Evolutionary conservation across 1,284 basidiomycete species (phyloP), one percentile per base, ranked within the genome.

Genomic region (Papiliotrema flavescens): DNA sequence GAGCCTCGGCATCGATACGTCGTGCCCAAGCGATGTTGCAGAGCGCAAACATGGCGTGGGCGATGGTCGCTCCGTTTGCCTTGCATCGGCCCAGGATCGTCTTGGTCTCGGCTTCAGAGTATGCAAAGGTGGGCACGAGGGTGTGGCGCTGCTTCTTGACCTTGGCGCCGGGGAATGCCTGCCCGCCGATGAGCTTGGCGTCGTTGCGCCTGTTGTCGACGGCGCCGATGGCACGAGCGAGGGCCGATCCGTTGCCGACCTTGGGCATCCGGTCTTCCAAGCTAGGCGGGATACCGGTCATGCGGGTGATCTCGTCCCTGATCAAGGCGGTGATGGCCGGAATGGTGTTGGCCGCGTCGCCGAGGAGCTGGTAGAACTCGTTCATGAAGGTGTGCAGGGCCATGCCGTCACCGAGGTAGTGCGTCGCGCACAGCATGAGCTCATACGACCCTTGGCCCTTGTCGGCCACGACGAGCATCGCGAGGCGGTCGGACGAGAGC

Each of bases 11-110:
- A 28, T n/a, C 28, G 34, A 76, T 76, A 40, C 80, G 79, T 59
- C 79, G 79, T 14, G 80, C 81, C 87, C 85, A 89, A 1, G 87
- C 87, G 44, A 88, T 66, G 61, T 86, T 88, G 66, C 84, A 86
- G 15, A 89, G 76, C 2, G 87, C 85, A 65, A 90, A 89, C 39
- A 89, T 75, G 17, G 84, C 85, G 51, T 84, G 83, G 0, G 86
- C 85, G 57, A 91, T 85, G 6, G 86, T 87, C 15, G 89, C 85
- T 0, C 84, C 84, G 39, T 84, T 78, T 1, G 76, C 67, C 70
- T 89, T 90, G 78, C 86, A 65, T 39, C 51, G 55, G 22, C 55
- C 47, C 28, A 65, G 36, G 26, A 64, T 63, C 17, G 19, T 37
- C 41, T 57, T 64, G 3, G 64, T 66, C 43, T 61, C 55, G 28